Conservation (phyloP, 2,329 filamentous ascomycete species). For the Mycosphaerella arachidis region DNA sequence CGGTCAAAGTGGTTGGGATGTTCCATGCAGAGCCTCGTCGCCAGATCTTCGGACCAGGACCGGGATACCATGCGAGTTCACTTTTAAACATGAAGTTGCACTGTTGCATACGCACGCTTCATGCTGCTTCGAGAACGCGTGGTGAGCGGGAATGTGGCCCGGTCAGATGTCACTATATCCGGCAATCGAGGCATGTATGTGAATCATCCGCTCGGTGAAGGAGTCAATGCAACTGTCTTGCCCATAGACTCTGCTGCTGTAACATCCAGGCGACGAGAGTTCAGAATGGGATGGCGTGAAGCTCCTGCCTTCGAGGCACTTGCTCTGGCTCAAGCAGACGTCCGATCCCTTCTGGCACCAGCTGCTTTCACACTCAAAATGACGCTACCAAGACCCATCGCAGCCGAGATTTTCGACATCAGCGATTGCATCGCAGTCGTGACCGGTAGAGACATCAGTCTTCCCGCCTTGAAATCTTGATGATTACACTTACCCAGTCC, state of each 20-base stretch:
- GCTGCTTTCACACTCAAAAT: neutral
- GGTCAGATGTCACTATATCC: neutral
- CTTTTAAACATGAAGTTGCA: neutral
- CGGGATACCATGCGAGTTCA: neutral
- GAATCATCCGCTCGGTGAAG: no score
- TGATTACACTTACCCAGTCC: slow-evolving; percentile 40
- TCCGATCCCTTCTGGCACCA: no score
- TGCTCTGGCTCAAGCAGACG: no score
- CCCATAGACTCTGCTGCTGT: no score
- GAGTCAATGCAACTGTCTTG: no score
- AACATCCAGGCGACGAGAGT: no score
- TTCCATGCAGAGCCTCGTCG: neutral
- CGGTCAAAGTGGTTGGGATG: neutral
- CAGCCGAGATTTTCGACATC: neutral
- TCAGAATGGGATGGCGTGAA: no score
- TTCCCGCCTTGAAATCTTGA: no score
- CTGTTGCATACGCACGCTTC: neutral
- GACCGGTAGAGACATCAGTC: neutral
- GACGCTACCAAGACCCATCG: neutral
- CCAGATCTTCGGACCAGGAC: neutral
- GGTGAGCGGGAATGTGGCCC: neutral
- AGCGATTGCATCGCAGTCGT: slow-evolving; percentile 1
- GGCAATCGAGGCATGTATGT: no score
- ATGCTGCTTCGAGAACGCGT: neutral
- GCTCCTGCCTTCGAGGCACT: no score